Percentiles rank a stretch among this genome's conserved stretches.
Conservation (phyloP, 2,329 filamentous ascomycete species). For the Alternaria brassicae region DNA sequence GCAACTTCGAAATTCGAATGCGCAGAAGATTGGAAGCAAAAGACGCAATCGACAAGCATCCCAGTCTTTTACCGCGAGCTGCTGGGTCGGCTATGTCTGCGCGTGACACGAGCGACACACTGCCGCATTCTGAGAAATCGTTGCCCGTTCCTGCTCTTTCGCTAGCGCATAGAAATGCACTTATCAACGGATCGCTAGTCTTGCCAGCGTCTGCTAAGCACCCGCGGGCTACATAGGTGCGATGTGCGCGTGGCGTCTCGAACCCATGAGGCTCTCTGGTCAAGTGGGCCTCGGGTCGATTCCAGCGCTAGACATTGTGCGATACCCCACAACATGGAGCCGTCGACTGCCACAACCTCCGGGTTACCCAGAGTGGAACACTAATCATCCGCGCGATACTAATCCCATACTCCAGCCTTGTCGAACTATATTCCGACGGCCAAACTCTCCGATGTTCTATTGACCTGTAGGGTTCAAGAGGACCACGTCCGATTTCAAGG, state of each 20-base stretch:
- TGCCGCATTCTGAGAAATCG: not conserved
- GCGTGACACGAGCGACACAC: not conserved
- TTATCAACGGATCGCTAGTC: not conserved
- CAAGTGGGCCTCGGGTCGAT: not conserved
- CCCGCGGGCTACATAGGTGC: not conserved
- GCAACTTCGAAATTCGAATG: not conserved
- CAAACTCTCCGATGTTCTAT: not conserved
- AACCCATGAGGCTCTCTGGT: not conserved
- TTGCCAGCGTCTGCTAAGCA: not conserved
- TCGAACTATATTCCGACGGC: not conserved
- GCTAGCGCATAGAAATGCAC: not conserved
- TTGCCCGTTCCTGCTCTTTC: not conserved
- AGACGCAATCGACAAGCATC: not conserved
- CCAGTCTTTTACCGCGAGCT: not conserved
- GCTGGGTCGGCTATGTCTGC: not conserved
- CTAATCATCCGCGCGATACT: not conserved
- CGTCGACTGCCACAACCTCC: not conserved
- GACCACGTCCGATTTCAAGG: not conserved
- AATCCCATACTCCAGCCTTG: not conserved
- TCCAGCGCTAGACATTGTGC: not conserved
- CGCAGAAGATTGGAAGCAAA: not conserved
- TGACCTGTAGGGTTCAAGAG: not conserved
- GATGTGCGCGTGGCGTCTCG: not conserved
- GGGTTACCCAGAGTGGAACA: not conserved
- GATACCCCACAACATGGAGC: conserved; percentile 1